phyloP scores from a whole-genome alignment of 768 basidiomycete genomes.

The Auricularia heimuer region DNA sequence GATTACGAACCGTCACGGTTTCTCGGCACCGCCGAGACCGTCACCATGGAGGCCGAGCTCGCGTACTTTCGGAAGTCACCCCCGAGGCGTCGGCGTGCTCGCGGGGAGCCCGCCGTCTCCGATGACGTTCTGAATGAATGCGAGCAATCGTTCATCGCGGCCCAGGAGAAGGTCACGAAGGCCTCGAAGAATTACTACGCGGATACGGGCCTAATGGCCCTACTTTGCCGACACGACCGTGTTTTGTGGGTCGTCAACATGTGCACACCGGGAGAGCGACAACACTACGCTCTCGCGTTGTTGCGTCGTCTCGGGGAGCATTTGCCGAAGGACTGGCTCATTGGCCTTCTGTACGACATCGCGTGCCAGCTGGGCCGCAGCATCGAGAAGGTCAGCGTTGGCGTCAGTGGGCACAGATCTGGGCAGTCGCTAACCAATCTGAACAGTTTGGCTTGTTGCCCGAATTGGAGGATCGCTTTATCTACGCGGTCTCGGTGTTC shows the following conservation, averaged over 20 bases:
- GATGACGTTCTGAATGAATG: constrained; percentile 4
- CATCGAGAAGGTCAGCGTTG: constrained; percentile 7
- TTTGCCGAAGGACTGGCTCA: constrained; percentile 16
- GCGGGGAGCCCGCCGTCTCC: background rate
- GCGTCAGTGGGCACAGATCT: background rate
- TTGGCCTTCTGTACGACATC: constrained; percentile 27
- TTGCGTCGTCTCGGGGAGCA: background rate
- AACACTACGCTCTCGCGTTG: constrained; percentile 8
- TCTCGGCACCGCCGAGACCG: background rate
- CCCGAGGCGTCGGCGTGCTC: no score
- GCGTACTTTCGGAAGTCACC: background rate
- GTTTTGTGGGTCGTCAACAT: constrained; percentile 8
- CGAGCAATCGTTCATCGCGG: constrained; percentile 6
- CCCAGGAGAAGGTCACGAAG: constrained; percentile 6
- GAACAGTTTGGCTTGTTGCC: constrained; percentile 6
- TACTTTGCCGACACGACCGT: constrained; percentile 7
- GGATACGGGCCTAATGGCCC: constrained; percentile 9
- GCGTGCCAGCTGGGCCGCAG: constrained; percentile 25
- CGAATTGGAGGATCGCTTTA: constrained; percentile 14
- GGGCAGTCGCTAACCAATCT: background rate
- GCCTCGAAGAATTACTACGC: constrained; percentile 4
- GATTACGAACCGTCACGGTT: background rate
- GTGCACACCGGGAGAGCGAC: constrained; percentile 5
- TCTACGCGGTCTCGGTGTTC: constrained; percentile 26
- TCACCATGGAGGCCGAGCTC: background rate